phyloP scores from a whole-genome alignment of 2,329 filamentous ascomycete genomes.

The Fusarium vanettenii region DNA sequence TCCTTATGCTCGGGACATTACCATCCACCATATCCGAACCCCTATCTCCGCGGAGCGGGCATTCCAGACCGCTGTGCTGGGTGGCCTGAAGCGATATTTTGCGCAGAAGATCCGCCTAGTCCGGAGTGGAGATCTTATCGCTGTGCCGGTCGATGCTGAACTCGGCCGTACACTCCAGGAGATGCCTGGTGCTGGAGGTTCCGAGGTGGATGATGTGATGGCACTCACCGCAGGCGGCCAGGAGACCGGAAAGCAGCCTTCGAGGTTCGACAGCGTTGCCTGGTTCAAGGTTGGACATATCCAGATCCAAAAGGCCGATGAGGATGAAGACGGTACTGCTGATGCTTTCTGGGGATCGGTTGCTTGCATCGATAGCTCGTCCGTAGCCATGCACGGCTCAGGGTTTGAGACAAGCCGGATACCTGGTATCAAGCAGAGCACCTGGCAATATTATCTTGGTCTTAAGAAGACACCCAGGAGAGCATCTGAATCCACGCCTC shows the following conservation, averaged over 20 bases:
- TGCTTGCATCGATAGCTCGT: conserved; percentile 85
- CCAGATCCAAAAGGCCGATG: conserved; percentile 63
- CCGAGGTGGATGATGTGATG: conserved; percentile 78
- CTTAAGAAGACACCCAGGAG: conserved; percentile 73
- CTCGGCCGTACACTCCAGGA: conserved; percentile 87
- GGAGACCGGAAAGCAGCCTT: conserved; percentile 41
- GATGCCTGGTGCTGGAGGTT: conserved; percentile 66
- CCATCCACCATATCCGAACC: conserved; percentile 87
- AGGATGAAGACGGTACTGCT: conserved; percentile 68
- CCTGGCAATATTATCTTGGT: conserved; percentile 92
- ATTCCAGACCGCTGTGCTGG: conserved; percentile 86
- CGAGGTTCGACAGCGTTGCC: conserved; percentile 72
- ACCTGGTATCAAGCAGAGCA: conserved; percentile 79
- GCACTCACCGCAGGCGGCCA: conserved; percentile 59
- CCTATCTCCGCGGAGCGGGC: conserved; percentile 87
- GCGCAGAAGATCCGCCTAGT: conserved; percentile 84
- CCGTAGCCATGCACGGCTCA: conserved; percentile 90
- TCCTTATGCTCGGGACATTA: conserved; percentile 79
- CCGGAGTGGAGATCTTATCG: conserved; percentile 88
- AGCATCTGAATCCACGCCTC: conserved; percentile 50
- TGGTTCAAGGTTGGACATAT: conserved; percentile 95
- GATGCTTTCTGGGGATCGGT: conserved; percentile 86
- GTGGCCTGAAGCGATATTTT: conserved; percentile 89
- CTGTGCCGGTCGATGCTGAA: conserved; percentile 87
- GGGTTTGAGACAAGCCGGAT: conserved; percentile 86